phyloP scores from a whole-genome alignment of 495 filamentous ascomycete species.

The Penicillium longicatenatum region DNA sequence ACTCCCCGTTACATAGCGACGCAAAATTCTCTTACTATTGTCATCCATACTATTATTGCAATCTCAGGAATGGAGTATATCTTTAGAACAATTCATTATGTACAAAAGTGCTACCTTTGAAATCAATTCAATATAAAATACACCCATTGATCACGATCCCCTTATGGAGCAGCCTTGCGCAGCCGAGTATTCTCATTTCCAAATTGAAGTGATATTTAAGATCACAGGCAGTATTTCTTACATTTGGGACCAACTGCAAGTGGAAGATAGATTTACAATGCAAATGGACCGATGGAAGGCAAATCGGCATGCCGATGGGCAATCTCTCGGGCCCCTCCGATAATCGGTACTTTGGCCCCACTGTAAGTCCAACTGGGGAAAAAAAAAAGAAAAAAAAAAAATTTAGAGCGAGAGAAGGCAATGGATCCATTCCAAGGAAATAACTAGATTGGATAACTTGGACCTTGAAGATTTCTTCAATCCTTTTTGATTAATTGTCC shows the following conservation, averaged over 20 bases:
- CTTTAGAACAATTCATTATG: background rate
- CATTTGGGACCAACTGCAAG: no score
- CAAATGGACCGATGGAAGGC: background rate
- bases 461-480: no score
- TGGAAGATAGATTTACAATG: no score
- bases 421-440: no score
- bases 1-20: background rate
- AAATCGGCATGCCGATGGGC: slow-evolving; percentile 29
- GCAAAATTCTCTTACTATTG: background rate
- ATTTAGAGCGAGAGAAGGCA: slow-evolving; percentile 4
- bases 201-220: no score
- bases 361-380: slow-evolving; percentile 18
- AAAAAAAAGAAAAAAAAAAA: slow-evolving; percentile 25
- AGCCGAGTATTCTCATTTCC: no score
- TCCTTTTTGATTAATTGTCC: no score
- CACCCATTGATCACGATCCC: no score
- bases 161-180: no score
- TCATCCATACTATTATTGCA: background rate
- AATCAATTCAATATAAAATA: background rate
- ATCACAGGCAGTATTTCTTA: no score
- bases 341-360: slow-evolving; percentile 28
- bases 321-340: slow-evolving; percentile 22
- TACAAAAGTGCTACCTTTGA: background rate
- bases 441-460: no score
- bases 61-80: background rate